A percentile compares a stretch with the other conserved stretches of the same genome.
Evolutionary conservation across 1,139 yeast genomes (phyloP).

Genomic region (Kurtzmaniella quercitrusa): DNA sequence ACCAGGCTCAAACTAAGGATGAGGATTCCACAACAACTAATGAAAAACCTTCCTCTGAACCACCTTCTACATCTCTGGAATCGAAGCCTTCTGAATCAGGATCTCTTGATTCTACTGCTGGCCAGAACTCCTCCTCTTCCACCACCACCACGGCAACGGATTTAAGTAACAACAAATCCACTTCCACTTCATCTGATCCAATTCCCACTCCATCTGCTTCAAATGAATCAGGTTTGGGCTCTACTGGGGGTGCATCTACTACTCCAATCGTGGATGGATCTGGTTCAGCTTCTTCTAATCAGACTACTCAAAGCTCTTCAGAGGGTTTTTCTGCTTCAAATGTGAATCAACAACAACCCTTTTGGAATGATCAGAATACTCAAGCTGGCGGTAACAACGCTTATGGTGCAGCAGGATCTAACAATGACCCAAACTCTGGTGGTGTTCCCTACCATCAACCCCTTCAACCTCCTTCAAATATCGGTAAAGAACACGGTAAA

Average conservation of each 20-base stretch:
- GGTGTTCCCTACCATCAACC: constrained; percentile 13
- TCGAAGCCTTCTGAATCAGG: background rate
- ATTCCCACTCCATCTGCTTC: no score
- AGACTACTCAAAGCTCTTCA: background rate
- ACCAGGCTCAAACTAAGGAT: background rate
- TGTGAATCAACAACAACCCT: background rate
- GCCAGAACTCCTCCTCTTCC: constrained; percentile 1
- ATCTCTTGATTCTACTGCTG: background rate
- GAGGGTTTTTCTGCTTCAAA: background rate
- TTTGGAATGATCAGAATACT: background rate
- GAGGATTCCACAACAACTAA: no score
- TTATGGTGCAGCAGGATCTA: background rate
- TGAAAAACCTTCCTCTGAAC: background rate
- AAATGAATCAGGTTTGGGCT: no score
- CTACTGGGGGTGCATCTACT: no score
- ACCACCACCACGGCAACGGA: background rate
- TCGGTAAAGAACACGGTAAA: constrained; percentile 63
- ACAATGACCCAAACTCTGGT: background rate
- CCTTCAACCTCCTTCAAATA: constrained; percentile 27
- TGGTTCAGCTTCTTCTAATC: background rate
- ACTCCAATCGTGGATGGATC: no score
- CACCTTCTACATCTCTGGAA: constrained; percentile 2
- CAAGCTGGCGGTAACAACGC: background rate
- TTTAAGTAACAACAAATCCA: background rate
- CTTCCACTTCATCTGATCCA: background rate